These are phyloP conservation scores for Orbilia quercus DNA, from an alignment of 2,329 filamentous ascomycete genomes.

Conservation along the genomic window DNA sequence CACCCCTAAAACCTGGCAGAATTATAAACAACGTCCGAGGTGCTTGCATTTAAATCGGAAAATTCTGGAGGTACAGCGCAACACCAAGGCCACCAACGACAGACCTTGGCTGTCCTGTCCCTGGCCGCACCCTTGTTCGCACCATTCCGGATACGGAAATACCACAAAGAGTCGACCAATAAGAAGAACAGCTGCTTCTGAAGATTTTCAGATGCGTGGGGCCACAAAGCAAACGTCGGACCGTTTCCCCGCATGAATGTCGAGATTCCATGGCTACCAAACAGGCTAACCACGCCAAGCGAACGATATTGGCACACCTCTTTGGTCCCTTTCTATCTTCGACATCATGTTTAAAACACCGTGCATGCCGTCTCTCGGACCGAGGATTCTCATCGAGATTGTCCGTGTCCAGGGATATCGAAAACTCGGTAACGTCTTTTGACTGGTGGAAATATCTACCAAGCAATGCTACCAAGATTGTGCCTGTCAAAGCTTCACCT, in stretches of 20 bases:
- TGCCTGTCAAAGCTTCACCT: slow-evolving; percentile 34
- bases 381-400: slow-evolving; percentile 41
- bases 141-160: slow-evolving; percentile 9
- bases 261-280: slow-evolving; percentile 5
- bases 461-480: background rate
- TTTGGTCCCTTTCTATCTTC: slow-evolving; percentile 1
- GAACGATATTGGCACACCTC: slow-evolving; percentile 14
- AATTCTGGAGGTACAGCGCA: slow-evolving; percentile 14
- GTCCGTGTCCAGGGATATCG: slow-evolving; percentile 42
- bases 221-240: slow-evolving; percentile 46
- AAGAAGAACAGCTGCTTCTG: background rate
- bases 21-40: slow-evolving; percentile 2
- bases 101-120: slow-evolving; percentile 23
- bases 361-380: slow-evolving; percentile 13
- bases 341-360: slow-evolving; percentile 12
- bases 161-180: slow-evolving; percentile 11
- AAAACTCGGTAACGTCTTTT: slow-evolving; percentile 23
- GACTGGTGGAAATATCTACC: slow-evolving; percentile 47
- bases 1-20: background rate
- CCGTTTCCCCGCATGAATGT: slow-evolving; percentile 46
- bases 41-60: slow-evolving; percentile 10
- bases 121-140: slow-evolving; percentile 15
- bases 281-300: slow-evolving; percentile 44
- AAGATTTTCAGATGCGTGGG: slow-evolving; percentile 37
- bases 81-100: slow-evolving; percentile 46